Evolutionary conservation across 805 yeast species (phyloP).

Genomic region (Cyberlindnera mrakii): DNA sequence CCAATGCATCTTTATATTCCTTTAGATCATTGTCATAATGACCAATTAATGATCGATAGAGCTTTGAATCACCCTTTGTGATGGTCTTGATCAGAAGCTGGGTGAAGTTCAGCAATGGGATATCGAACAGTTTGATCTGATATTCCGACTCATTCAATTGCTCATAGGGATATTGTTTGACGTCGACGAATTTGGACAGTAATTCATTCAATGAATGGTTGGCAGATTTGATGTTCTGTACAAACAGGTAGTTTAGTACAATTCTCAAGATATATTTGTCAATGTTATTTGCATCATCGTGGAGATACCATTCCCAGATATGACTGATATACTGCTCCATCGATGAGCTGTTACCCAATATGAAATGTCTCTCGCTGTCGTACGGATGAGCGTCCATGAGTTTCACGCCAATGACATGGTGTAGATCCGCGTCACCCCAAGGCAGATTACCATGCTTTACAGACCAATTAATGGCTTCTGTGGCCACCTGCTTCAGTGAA

Average conservation of each 20-base stretch:
- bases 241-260: constrained; percentile 66
- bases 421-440: constrained; percentile 72
- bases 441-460: constrained; percentile 39
- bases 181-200: constrained; percentile 6
- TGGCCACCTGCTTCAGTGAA: constrained; percentile 59
- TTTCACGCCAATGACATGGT: constrained; percentile 67
- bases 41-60: constrained; percentile 46
- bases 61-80: constrained; percentile 43
- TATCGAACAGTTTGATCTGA: constrained; percentile 33
- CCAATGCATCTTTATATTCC: constrained; percentile 40
- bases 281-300: constrained; percentile 24
- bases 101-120: constrained; percentile 56
- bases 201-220: constrained; percentile 32
- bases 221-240: constrained; percentile 62
- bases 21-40: constrained; percentile 39
- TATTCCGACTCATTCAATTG: constrained; percentile 26
- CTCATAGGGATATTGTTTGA: constrained; percentile 17
- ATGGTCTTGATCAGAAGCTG: constrained; percentile 61
- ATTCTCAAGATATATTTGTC: constrained; percentile 45
- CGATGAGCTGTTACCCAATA: constrained; percentile 50
- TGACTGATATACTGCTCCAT: constrained; percentile 40
- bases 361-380: constrained; percentile 68
- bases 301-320: constrained; percentile 39
- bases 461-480: constrained; percentile 66
- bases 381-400: constrained; percentile 44